Percentiles rank a stretch among this genome's conserved stretches.
phyloP scores from a whole-genome alignment of 768 basidiomycete genomes.

The Pleurotus tuber-regium region DNA sequence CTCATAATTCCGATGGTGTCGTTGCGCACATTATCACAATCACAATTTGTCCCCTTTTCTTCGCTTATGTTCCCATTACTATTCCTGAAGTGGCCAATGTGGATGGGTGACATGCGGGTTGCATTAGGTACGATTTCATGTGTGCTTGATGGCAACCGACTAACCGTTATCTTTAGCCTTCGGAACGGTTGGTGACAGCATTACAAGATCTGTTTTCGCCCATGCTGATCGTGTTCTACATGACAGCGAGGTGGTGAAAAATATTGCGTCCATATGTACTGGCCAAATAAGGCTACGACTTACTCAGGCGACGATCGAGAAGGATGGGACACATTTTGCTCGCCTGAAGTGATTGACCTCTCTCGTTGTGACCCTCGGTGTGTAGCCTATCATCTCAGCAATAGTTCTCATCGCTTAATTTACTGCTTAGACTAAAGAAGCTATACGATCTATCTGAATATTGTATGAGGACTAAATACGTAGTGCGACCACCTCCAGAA shows the following conservation, averaged over 20 bases:
- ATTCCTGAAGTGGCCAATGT: slow-evolving; percentile 30
- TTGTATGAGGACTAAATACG: slow-evolving; percentile 34
- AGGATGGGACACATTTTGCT: slow-evolving; percentile 32
- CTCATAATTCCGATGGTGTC: too few species aligned
- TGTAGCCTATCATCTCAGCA: slow-evolving; percentile 13
- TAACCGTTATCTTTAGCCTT: slow-evolving; percentile 28
- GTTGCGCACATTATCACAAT: too few species aligned
- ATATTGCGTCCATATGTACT: slow-evolving; percentile 34
- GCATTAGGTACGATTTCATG: slow-evolving; percentile 19
- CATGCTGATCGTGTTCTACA: background rate
- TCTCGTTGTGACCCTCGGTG: slow-evolving; percentile 32
- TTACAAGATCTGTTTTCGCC: slow-evolving; percentile 5
- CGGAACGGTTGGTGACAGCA: background rate
- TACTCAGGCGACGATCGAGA: slow-evolving; percentile 21
- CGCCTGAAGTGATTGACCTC: slow-evolving; percentile 31
- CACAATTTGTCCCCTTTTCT: too few species aligned
- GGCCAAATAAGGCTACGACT: slow-evolving; percentile 30
- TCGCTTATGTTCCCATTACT: too few species aligned
- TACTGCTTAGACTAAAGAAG: slow-evolving; percentile 29
- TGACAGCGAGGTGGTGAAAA: slow-evolving; percentile 35
- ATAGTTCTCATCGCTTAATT: background rate
- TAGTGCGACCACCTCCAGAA: slow-evolving; percentile 32
- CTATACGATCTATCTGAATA: slow-evolving; percentile 30
- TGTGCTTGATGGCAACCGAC: slow-evolving; percentile 14
- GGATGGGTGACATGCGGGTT: slow-evolving; percentile 28